These are phyloP conservation scores for Blumeria hordei DNA, from an alignment of 2,329 filamentous ascomycete species.

Conservation along the genomic window DNA sequence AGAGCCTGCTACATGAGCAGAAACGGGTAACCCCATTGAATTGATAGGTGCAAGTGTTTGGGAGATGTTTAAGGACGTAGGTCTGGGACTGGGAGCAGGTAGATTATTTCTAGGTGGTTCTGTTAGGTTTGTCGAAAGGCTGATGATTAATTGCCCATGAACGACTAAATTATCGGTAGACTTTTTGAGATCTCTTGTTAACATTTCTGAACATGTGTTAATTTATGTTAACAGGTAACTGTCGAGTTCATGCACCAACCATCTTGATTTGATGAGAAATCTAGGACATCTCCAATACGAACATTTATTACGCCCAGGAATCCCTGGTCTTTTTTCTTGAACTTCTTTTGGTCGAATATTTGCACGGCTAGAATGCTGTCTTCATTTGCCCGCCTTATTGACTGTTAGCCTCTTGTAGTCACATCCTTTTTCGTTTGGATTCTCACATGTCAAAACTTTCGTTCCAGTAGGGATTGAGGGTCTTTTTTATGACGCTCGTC, in stretches of 20 bases:
- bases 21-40: slow-evolving; percentile 10
- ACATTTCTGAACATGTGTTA: slow-evolving; percentile 44
- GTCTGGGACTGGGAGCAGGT: slow-evolving; percentile 5
- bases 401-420: background rate
- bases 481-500: slow-evolving; percentile 92
- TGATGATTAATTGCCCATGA: slow-evolving; percentile 91
- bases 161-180: slow-evolving; percentile 96
- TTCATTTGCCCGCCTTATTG: slow-evolving; percentile 57
- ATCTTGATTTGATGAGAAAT: slow-evolving; percentile 70
- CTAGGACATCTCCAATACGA: slow-evolving; percentile 80
- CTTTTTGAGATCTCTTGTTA: slow-evolving; percentile 89
- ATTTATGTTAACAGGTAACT: background rate
- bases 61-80: slow-evolving; percentile 14
- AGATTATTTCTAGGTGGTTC: slow-evolving; percentile 32
- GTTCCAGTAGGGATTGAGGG: slow-evolving; percentile 99
- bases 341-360: slow-evolving; percentile 99
- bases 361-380: slow-evolving; percentile 94
- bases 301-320: slow-evolving; percentile 97
- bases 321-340: slow-evolving; percentile 99
- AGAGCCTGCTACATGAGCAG: slow-evolving; percentile 14
- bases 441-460: slow-evolving; percentile 86
- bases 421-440: too few species aligned
- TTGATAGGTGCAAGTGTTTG: slow-evolving; percentile 9
- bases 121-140: slow-evolving; percentile 73
- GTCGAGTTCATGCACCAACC: slow-evolving; percentile 30